Percentiles rank a stretch among this genome's conserved stretches.
These are phyloP conservation scores for Pistacia integerrima DNA, from an alignment of 345 rosid genomes.

Conservation along the genomic window DNA sequence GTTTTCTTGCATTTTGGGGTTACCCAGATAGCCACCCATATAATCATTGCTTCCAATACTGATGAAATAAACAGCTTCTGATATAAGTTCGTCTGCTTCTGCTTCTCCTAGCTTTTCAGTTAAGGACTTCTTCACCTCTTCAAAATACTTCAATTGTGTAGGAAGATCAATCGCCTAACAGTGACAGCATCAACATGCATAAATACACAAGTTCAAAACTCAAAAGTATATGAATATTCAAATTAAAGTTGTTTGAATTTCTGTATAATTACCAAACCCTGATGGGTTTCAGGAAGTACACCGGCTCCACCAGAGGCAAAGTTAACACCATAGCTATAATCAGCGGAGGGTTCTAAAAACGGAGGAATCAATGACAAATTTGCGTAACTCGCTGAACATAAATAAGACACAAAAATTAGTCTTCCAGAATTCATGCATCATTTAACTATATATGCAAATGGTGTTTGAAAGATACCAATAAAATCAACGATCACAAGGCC, in stretches of 20 bases:
- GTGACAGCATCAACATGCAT: not conserved
- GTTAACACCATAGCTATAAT: conserved; percentile 38
- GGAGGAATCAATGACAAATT: conserved; percentile 54
- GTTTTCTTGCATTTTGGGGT: conserved; percentile 37
- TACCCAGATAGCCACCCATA: conserved; percentile 44
- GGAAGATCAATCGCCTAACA: conserved; percentile 47
- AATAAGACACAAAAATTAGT: not conserved
- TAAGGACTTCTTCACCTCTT: conserved; percentile 33
- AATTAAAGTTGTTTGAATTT: too few relatives aligned
- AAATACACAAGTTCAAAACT: not conserved
- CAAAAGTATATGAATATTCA: too few relatives aligned
- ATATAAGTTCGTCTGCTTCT: conserved; percentile 29
- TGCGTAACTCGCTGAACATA: conserved; percentile 46
- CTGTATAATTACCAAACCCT: conserved; percentile 33
- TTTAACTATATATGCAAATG: not conserved
- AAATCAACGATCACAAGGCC: conserved; percentile 57
- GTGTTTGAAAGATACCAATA: conserved; percentile 31
- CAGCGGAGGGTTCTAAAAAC: conserved; percentile 40
- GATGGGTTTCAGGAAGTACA: conserved; percentile 51
- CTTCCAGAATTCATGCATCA: not conserved
- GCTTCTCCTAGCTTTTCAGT: conserved; percentile 40
- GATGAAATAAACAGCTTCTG: conserved; percentile 57
- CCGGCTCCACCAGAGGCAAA: conserved; percentile 63
- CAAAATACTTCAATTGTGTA: conserved; percentile 42
- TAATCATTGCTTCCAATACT: conserved; percentile 61